Evolutionary conservation across 1,139 yeast genomes (phyloP).

Genomic region (Chernovozyma aurita): DNA sequence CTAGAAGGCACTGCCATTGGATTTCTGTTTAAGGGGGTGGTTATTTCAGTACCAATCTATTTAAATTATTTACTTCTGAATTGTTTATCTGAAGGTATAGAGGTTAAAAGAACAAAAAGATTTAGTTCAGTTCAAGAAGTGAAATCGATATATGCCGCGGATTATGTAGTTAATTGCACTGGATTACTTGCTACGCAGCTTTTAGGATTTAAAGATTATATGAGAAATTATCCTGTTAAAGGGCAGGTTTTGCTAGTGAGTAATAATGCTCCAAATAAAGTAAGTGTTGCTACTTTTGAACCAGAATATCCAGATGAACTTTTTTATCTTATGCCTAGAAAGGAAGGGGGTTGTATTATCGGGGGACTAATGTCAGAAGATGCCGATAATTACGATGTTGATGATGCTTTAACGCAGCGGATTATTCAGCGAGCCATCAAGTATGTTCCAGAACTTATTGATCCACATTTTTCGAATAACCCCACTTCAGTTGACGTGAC

Average conservation of each 20-base stretch:
- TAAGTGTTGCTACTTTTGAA: slow-evolving; percentile 24
- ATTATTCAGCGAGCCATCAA: slow-evolving; percentile 36
- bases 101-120: slow-evolving; percentile 24
- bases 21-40: slow-evolving; percentile 41
- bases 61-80: slow-evolving; percentile 40
- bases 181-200: slow-evolving; percentile 35
- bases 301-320: slow-evolving; percentile 31
- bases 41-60: slow-evolving; percentile 47
- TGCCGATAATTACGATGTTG: slow-evolving; percentile 23
- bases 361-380: slow-evolving; percentile 43
- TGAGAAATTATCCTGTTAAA: slow-evolving; percentile 26
- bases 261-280: slow-evolving; percentile 25
- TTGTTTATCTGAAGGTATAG: slow-evolving; percentile 35
- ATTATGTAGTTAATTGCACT: slow-evolving; percentile 41
- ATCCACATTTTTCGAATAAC: slow-evolving; percentile 26
- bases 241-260: slow-evolving; percentile 40
- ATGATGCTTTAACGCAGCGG: slow-evolving; percentile 32
- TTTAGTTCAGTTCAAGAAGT: slow-evolving; percentile 26
- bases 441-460: slow-evolving; percentile 40
- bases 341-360: slow-evolving; percentile 50
- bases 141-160: slow-evolving; percentile 23
- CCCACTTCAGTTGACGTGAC: slow-evolving; percentile 35
- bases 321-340: slow-evolving; percentile 48
- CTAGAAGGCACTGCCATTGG: slow-evolving; percentile 34
- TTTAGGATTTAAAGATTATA: slow-evolving; percentile 28